Evolutionary conservation across 768 basidiomycete species (phyloP).

Genomic region (Pleurotus cornucopiae): DNA sequence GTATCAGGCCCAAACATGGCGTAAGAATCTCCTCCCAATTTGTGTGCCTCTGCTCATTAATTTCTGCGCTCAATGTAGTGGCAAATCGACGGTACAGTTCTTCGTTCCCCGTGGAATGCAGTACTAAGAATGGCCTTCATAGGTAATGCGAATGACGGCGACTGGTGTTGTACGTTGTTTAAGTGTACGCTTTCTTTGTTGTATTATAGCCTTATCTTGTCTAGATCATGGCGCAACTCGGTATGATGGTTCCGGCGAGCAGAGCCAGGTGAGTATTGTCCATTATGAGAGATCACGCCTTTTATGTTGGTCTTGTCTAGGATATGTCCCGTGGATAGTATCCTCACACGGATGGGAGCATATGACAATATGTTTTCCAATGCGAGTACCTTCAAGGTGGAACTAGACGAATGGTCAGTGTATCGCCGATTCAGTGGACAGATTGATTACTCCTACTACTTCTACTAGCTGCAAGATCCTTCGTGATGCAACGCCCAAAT

Average conservation of each 20-base stretch:
- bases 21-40: slow-evolving; percentile 36
- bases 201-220: slow-evolving; percentile 10
- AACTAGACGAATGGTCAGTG: slow-evolving; percentile 89
- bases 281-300: too few species aligned
- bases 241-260: slow-evolving; percentile 90
- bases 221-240: slow-evolving; percentile 90
- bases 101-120: background rate
- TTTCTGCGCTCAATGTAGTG: slow-evolving; percentile 32
- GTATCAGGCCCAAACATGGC: slow-evolving; percentile 82
- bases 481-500: slow-evolving; percentile 89
- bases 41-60: slow-evolving; percentile 6
- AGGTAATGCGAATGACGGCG: slow-evolving; percentile 95
- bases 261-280: slow-evolving; percentile 58
- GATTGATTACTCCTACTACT: slow-evolving; percentile 22
- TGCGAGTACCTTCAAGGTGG: slow-evolving; percentile 96
- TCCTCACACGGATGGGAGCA: slow-evolving; percentile 97
- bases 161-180: slow-evolving; percentile 67
- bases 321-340: slow-evolving; percentile 84
- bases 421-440: background rate
- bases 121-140: slow-evolving; percentile 9
- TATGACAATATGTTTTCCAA: slow-evolving; percentile 97
- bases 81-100: slow-evolving; percentile 65
- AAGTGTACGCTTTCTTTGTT: background rate
- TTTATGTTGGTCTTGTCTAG: slow-evolving; percentile 29
- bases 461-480: slow-evolving; percentile 80